Percentiles rank a stretch among this genome's conserved stretches.
These are phyloP conservation scores for Solanum hybrid DNA, from an alignment of 305 asterid genomes.

Conservation along the genomic window DNA sequence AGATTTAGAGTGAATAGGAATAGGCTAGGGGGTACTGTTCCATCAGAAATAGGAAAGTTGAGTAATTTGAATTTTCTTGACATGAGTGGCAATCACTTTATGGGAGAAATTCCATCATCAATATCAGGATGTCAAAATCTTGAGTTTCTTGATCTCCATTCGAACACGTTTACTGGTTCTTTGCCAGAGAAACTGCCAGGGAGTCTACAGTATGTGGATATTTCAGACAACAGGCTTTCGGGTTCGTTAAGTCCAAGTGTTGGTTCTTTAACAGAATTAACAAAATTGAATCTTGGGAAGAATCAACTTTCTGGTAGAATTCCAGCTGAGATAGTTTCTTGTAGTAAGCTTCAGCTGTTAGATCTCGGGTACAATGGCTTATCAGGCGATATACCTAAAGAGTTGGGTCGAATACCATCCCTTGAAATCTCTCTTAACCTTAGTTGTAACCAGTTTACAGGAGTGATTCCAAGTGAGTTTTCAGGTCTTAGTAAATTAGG, in stretches of 20 bases:
- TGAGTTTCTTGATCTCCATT: slow-evolving; percentile 89
- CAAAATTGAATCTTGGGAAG: slow-evolving; percentile 61
- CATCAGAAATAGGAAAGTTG: slow-evolving; percentile 75
- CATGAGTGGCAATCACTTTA: slow-evolving; percentile 54
- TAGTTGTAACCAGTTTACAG: slow-evolving; percentile 62
- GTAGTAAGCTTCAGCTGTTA: slow-evolving; percentile 64
- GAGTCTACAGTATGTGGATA: slow-evolving; percentile 66
- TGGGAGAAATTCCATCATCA: slow-evolving; percentile 60
- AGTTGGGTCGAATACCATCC: slow-evolving; percentile 64
- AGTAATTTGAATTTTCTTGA: slow-evolving; percentile 64
- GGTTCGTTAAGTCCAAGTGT: slow-evolving; percentile 46
- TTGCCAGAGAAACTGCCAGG: slow-evolving; percentile 59
- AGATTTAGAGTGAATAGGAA: slow-evolving; percentile 65
- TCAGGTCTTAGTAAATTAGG: slow-evolving; percentile 59
- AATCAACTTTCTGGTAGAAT: slow-evolving; percentile 72
- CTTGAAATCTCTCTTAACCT: slow-evolving; percentile 92
- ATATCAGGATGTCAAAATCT: slow-evolving; percentile 57
- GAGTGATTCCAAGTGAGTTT: slow-evolving; percentile 71
- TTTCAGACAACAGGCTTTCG: slow-evolving; percentile 62
- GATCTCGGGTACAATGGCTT: slow-evolving; percentile 77
- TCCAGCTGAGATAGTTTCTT: slow-evolving; percentile 64
- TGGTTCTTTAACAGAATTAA: slow-evolving; percentile 60
- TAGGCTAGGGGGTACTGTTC: slow-evolving; percentile 71
- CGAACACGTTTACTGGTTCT: slow-evolving; percentile 58
- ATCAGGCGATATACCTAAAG: slow-evolving; percentile 63